phyloP scores from a whole-genome alignment of 2,329 filamentous ascomycete genomes.

The Calonectria naviculata region DNA sequence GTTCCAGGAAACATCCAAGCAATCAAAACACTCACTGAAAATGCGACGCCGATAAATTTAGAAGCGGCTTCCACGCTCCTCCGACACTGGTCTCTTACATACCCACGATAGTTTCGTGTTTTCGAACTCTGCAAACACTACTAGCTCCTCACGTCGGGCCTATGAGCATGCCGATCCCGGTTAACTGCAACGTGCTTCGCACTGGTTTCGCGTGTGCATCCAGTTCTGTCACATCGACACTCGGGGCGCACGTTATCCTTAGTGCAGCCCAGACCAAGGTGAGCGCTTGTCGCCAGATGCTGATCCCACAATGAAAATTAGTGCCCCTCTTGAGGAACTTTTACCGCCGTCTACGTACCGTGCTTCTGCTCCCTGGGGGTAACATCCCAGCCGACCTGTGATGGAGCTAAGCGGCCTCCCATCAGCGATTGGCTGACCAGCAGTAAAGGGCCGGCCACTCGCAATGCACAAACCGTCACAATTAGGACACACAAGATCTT shows the following conservation, averaged over 20 bases:
- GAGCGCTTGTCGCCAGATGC: slow-evolving; percentile 30
- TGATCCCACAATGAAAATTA: slow-evolving; percentile 22
- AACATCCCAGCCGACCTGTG: slow-evolving; percentile 30
- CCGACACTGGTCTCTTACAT: neutral
- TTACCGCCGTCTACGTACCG: slow-evolving; percentile 27
- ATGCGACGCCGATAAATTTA: slow-evolving; percentile 25
- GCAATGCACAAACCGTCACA: slow-evolving; percentile 39
- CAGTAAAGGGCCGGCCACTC: slow-evolving; percentile 26
- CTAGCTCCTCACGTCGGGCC: neutral
- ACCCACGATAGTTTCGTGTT: neutral
- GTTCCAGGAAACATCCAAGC: slow-evolving; percentile 2
- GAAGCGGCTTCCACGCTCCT: slow-evolving; percentile 12
- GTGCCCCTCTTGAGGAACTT: slow-evolving; percentile 14
- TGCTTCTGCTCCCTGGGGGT: slow-evolving; percentile 17
- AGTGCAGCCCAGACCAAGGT: slow-evolving; percentile 11
- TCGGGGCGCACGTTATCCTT: slow-evolving; percentile 8
- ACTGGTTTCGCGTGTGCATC: neutral
- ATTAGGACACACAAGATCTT: slow-evolving; percentile 20
- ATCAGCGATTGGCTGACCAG: slow-evolving; percentile 30
- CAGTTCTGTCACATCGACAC: slow-evolving; percentile 5
- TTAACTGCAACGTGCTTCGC: neutral
- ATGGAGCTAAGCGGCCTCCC: slow-evolving; percentile 26
- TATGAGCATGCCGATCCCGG: neutral
- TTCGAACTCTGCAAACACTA: neutral
- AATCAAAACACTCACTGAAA: slow-evolving; percentile 16